Base-by-base conservation (phyloP, 2,329 filamentous ascomycete species). In the Trichoderma gracile region DNA sequence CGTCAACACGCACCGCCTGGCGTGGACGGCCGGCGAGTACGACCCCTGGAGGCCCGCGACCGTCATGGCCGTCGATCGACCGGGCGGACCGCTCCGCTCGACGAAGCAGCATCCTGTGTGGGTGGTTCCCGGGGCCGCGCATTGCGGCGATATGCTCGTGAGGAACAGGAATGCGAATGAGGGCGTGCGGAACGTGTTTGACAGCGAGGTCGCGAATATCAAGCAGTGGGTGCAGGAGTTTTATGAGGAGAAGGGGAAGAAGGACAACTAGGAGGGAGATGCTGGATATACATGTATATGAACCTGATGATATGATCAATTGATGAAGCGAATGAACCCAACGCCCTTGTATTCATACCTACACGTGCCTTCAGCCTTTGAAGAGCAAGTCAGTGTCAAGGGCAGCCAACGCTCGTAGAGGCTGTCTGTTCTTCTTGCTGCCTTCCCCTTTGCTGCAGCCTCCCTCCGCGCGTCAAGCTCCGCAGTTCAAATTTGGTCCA, bases 31-130 rank as follows among this genome's bases (percentile, higher is more conserved):
- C 68, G 86, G 82, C 49, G 78, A 85, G 72, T 83, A 77, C 63
- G 86, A 89, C 71, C 86, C 86, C 6, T 88, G 86, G 86, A 78
- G 81, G 40, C 79, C 83, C 4, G 79, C 81, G 0, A 80, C 80
- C 4, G 80, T 88, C 0, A 81, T 80, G 0, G 83, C 82, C 19
- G 76, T 79, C 27, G 80, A 81, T 70, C 78, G 85, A 21, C 83
- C 84, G 0, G 82, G 79, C 6, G 86, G 86, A 0, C 83, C 84
- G 1, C 72, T 87, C 17, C 15, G 73, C 62, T 79, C 80, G 12
- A 84, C 80, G 0, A 27, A 72, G 0, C 70, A 80, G 27, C 78
- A 79, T 1, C 85, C 86, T 0, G 76, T 86, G 12, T 77, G 81
- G 60, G 68, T 88, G 21, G 81, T 88, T 52, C 79, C 81, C 0